These are phyloP conservation scores for Leucocoprinus leucothites DNA, from an alignment of 768 basidiomycete genomes.

Conservation along the genomic window DNA sequence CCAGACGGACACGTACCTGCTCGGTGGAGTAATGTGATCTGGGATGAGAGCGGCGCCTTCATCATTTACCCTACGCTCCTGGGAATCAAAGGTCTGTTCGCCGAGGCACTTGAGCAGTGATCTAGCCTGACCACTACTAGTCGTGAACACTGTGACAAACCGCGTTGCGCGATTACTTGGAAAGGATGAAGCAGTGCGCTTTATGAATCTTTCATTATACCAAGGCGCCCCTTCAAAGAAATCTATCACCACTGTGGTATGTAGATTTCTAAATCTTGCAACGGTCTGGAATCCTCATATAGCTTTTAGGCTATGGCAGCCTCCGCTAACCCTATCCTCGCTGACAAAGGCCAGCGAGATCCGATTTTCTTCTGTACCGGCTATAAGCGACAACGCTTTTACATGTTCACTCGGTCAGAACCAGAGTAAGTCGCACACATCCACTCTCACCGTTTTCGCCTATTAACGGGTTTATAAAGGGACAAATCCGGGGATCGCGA, in stretches of 20 bases:
- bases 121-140: conserved; percentile 33
- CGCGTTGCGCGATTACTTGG: conserved; percentile 85
- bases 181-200: conserved; percentile 91
- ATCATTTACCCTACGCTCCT: conserved; percentile 90
- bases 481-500: conserved; percentile 84
- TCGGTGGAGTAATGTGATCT: conserved; percentile 86
- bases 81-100: conserved; percentile 82
- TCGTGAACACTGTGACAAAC: conserved; percentile 93
- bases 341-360: conserved; percentile 79
- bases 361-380: conserved; percentile 93
- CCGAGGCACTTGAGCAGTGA: not conserved
- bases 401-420: conserved; percentile 87
- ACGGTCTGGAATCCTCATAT: not conserved
- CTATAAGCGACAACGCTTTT: conserved; percentile 90
- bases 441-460: not conserved
- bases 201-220: conserved; percentile 84
- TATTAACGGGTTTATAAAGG: conserved; percentile 40
- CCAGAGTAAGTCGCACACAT: conserved; percentile 66
- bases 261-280: conserved; percentile 20
- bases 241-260: conserved; percentile 73
- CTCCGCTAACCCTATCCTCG: conserved; percentile 91
- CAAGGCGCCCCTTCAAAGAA: conserved; percentile 92
- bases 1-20: conserved; percentile 71
- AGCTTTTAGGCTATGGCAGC: conserved; percentile 80
- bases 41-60: conserved; percentile 98